phyloP scores from a whole-genome alignment of 2,329 filamentous ascomycete species.

The Torrubiella hemipterigena region DNA sequence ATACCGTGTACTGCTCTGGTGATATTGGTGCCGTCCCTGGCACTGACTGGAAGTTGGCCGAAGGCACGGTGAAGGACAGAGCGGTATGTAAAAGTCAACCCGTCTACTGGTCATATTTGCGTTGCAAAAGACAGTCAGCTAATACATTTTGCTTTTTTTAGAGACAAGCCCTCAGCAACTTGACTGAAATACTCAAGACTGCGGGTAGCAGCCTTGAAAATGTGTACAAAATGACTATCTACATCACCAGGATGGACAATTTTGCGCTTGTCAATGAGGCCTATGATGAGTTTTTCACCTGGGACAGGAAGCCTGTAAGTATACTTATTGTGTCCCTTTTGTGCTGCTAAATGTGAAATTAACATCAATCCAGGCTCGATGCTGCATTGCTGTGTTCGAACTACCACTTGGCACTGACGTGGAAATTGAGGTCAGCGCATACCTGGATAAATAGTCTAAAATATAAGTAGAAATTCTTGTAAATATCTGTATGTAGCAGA shows the following conservation, averaged over 20 bases:
- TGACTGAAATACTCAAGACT: constrained; percentile 45
- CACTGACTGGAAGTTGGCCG: constrained; percentile 36
- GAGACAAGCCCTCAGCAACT: constrained; percentile 45
- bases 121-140: not conserved
- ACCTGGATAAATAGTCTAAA: too few species aligned
- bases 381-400: constrained; percentile 63
- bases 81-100: constrained; percentile 24
- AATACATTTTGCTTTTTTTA: constrained; percentile 15
- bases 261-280: constrained; percentile 47
- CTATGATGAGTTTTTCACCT: constrained; percentile 36
- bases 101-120: not conserved
- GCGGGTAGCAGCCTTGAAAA: constrained; percentile 47
- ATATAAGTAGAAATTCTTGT: too few species aligned
- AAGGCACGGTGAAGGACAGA: constrained; percentile 42
- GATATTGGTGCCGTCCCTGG: constrained; percentile 44
- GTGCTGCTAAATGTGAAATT: constrained; percentile 13
- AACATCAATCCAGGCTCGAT: constrained; percentile 29
- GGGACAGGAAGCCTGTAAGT: constrained; percentile 33
- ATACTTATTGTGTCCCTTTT: constrained; percentile 33
- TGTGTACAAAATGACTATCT: constrained; percentile 56
- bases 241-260: constrained; percentile 52
- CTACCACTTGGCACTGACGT: constrained; percentile 59
- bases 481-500: too few species aligned
- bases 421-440: constrained; percentile 58
- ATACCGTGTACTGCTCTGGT: constrained; percentile 61